Evolutionary conservation across 148 eudicot species (phyloP), one percentile per base, ranked within the genome.

Genomic region (Chenopodium formosanum): DNA sequence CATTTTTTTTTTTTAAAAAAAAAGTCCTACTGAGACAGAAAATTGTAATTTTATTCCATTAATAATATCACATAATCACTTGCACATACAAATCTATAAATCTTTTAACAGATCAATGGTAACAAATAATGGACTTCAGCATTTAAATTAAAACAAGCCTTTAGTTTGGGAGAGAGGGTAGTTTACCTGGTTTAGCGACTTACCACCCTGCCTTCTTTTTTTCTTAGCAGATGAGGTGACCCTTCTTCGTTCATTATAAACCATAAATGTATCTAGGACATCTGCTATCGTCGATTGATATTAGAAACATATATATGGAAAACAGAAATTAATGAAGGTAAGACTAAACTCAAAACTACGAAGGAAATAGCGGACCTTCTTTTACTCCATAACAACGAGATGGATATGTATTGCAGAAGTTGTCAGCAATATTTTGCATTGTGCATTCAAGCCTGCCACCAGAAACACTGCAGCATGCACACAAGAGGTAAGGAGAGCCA

Each of bases 391-490:
- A 85, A 83, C 80, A 79, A 37, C 90, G 97, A 83, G 92, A 91
- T 75, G 87, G 79, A 82, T 83, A 94, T 8, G 79, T 80, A 82
- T 88, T 94, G 84, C 84, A 86, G 82, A 94, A 94, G 75, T 84
- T 90, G 79, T 96, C 99, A 44, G 98, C 98, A 82, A 96, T 92
- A 78, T 96, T 96, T 86, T 96, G 99, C 99, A 96, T 96, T 77
- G 99, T 96, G 86, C 98, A 96, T 84, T 96, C 99, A 87, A 96
- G 88, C 84, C 99, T 94, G 75, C 99, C 99, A 83, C 99, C 99
- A 77, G 86, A 66, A 50, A 92, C 92, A 86, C 99, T 96, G 87
- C 67, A 76, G 86, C 80, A 87, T 75, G 76, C 79, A 83, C 80
- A 83, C 65, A 44, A 58, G 27, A 2, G 48, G 58, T 76, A 83